Conservation (phyloP, 129 eudicot genomes). For the Saussurea involucrata region DNA sequence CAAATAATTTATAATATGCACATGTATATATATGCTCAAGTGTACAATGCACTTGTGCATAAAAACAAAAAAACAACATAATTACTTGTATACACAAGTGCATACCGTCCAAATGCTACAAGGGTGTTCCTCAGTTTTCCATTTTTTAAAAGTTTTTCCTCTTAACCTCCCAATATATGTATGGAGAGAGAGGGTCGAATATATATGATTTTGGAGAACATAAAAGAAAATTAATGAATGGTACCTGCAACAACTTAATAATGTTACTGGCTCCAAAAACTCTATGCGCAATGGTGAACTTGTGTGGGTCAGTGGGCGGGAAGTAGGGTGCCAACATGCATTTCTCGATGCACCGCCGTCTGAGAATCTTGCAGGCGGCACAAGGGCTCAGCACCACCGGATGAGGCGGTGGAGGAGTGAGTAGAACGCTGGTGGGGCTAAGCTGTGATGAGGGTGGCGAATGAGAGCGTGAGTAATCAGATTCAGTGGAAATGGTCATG, state of each 20-base stretch:
- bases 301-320: slow-evolving; percentile 38
- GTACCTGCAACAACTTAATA: slow-evolving; percentile 37
- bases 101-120: too few species aligned
- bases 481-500: slow-evolving; percentile 15
- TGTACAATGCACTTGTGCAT: too few species aligned
- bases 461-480: slow-evolving; percentile 13
- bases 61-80: too few species aligned
- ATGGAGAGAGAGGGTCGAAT: too few species aligned
- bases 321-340: slow-evolving; percentile 50
- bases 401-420: slow-evolving; percentile 4
- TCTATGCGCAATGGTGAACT: slow-evolving; percentile 41
- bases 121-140: too few species aligned
- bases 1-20: too few species aligned
- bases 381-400: slow-evolving; percentile 43
- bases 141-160: too few species aligned
- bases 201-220: neutral
- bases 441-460: slow-evolving; percentile 20
- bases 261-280: slow-evolving; percentile 49
- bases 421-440: slow-evolving; percentile 25
- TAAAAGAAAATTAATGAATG: neutral
- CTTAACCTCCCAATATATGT: too few species aligned
- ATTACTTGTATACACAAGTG: too few species aligned
- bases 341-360: slow-evolving; percentile 42
- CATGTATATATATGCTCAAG: too few species aligned
- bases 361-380: slow-evolving; percentile 50